Base-by-base conservation (phyloP, 1,284 basidiomycete species). In the Agroathelia rolfsii region DNA sequence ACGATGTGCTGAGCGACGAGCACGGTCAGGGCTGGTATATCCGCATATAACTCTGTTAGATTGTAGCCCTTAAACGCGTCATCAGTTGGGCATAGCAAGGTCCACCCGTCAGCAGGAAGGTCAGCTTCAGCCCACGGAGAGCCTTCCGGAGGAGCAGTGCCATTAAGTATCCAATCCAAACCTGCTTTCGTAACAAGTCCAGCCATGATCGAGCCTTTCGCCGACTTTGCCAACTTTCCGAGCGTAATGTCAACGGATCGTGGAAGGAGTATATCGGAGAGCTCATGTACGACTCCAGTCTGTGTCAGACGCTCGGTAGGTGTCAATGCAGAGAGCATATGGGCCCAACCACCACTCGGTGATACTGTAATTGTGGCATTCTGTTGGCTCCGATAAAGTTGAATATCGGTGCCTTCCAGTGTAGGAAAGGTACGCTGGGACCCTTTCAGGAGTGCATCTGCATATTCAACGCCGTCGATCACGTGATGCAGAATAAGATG, bases 1-100 rank as follows among this genome's bases (percentile, higher is more conserved):
- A 99, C 82, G 40, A 99, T 72, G 56, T 99, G 94, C 47, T 96
- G 86, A 38, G 75, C 69, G 35, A 97, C 79, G 13, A 97, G 76
- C 4, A 62, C 61, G 24, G 68, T 64, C 20, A 97, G 66, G 1
- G 55, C 56, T 2, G 72, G 64, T 4, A 58, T 46, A 49, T 90
- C 69, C 17, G 69, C 64, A 40, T 82, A 78, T 35, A 96, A 69
- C 38, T 66, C 58, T 0, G 90, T 90, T 30, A 97, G 57, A 55
- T 98, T 94, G 49, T 86, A 58, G n/a, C 71, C 62, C 43, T 89
- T 82, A 65, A 97, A 95, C 0, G 94, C 92, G 38, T 82, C 78
- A 49, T 99, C 95, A 2, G 76, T 79, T 1, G 95, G 95, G 44
- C 85, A 87, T 4, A 99, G 67, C 1, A 99, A 53, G 1, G 87